phyloP scores from a whole-genome alignment of 768 basidiomycete species.

The Hirschioporus abietinus region DNA sequence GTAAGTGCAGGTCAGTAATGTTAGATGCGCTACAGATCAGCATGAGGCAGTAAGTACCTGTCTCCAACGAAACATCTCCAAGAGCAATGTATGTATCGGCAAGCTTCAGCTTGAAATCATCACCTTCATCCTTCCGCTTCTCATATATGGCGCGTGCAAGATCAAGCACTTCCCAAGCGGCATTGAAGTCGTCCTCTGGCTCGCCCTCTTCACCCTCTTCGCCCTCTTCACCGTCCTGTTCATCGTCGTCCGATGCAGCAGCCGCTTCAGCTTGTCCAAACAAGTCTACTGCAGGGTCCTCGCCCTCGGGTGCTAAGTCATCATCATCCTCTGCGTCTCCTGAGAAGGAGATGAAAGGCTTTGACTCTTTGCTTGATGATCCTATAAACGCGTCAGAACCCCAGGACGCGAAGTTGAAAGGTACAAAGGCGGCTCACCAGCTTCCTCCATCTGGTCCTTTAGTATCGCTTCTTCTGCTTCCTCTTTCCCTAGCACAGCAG shows the following conservation, averaged over 20 bases:
- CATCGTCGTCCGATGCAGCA: conserved; percentile 43
- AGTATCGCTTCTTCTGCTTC: conserved; percentile 51
- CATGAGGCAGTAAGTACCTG: conserved; percentile 50
- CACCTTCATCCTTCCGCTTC: conserved; percentile 53
- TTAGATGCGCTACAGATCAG: conserved; percentile 2
- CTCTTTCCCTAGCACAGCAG: conserved; percentile 85
- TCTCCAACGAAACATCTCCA: conserved; percentile 96
- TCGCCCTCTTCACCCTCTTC: conserved; percentile 67
- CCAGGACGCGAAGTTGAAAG: not conserved
- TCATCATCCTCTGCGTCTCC: conserved; percentile 71
- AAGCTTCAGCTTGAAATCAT: conserved; percentile 68
- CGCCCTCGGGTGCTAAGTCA: conserved; percentile 28
- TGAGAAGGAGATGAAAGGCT: conserved; percentile 70
- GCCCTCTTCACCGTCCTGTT: conserved; percentile 45
- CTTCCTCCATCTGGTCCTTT: conserved; percentile 29
- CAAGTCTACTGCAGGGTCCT: conserved; percentile 56
- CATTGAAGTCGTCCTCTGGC: conserved; percentile 96
- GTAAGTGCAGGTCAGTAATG: conserved; percentile 12
- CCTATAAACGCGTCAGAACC: conserved; percentile 22
- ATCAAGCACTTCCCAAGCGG: conserved; percentile 97
- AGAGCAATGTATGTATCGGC: conserved; percentile 89
- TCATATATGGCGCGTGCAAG: conserved; percentile 85
- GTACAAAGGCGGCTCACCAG: conserved; percentile 22
- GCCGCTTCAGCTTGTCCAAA: conserved; percentile 44
- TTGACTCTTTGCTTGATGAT: conserved; percentile 34